Conservation (phyloP, 768 basidiomycete genomes). For the Daedaleopsis nitida region DNA sequence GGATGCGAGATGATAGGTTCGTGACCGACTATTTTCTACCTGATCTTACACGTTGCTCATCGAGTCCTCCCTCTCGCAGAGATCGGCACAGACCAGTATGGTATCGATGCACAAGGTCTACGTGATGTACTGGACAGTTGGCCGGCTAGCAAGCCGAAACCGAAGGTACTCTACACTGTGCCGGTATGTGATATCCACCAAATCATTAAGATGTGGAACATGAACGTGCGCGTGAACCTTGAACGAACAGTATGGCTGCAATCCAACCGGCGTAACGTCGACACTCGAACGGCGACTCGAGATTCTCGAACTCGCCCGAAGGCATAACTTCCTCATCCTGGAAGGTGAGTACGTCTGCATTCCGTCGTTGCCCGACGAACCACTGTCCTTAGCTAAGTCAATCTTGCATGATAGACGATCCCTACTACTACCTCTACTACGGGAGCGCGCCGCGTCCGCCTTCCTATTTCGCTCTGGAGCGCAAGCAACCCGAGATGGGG, state of each 20-base stretch:
- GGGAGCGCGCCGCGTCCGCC: conserved; percentile 62
- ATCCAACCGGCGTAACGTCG: conserved; percentile 83
- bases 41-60: not conserved
- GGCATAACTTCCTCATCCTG: conserved; percentile 79
- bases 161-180: conserved; percentile 81
- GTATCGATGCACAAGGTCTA: conserved; percentile 62
- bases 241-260: conserved; percentile 68
- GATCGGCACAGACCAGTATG: conserved; percentile 74
- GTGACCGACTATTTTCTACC: conserved; percentile 15
- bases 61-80: conserved; percentile 44
- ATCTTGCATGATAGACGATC: conserved; percentile 63
- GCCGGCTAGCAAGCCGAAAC: conserved; percentile 70
- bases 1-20: conserved; percentile 61
- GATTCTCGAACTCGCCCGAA: conserved; percentile 68
- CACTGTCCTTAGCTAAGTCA: not conserved
- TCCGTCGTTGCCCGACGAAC: not conserved
- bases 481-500: conserved; percentile 63
- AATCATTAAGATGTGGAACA: too few species aligned
- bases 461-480: conserved; percentile 84
- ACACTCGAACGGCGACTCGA: conserved; percentile 68
- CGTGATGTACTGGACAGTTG: conserved; percentile 70
- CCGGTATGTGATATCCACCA: conserved; percentile 44
- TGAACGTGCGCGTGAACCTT: too few species aligned
- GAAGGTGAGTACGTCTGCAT: conserved; percentile 57
- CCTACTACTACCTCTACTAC: conserved; percentile 79